A percentile compares a stretch with the other conserved stretches of the same genome.
These are phyloP conservation scores for Fusarium chlamydosporum DNA, from an alignment of 2,329 filamentous ascomycete species.

Conservation along the genomic window DNA sequence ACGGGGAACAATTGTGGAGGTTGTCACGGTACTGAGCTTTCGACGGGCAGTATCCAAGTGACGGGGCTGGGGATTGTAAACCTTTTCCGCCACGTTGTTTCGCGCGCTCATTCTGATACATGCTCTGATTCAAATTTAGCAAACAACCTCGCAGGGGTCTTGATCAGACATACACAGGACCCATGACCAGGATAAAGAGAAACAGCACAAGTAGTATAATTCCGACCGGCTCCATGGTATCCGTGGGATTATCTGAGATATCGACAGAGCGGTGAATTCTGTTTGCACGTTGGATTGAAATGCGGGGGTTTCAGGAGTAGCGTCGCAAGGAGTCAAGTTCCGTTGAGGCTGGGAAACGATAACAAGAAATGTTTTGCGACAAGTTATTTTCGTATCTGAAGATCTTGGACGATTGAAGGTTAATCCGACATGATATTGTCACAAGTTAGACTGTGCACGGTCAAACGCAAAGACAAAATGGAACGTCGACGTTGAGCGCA, in stretches of 20 bases:
- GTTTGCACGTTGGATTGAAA: background rate
- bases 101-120: constrained; percentile 40
- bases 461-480: background rate
- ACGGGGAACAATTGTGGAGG: constrained; percentile 39
- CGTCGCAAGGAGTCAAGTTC: background rate
- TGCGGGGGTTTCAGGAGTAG: background rate
- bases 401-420: background rate
- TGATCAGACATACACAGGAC: constrained; percentile 39
- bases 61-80: constrained; percentile 43
- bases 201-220: constrained; percentile 47
- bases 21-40: constrained; percentile 53
- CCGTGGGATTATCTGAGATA: background rate
- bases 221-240: constrained; percentile 48
- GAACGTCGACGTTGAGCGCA: background rate
- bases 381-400: background rate
- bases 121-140: constrained; percentile 35
- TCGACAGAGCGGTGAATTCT: background rate
- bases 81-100: constrained; percentile 17
- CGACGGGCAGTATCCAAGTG: constrained; percentile 48
- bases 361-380: constrained; percentile 3
- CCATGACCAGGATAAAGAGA: constrained; percentile 42
- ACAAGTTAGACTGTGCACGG: background rate
- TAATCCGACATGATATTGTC: background rate
- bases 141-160: background rate
- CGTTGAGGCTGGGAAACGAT: background rate